phyloP scores from a whole-genome alignment of 202 grass and related monocot genomes.

The Carex arenaria region DNA sequence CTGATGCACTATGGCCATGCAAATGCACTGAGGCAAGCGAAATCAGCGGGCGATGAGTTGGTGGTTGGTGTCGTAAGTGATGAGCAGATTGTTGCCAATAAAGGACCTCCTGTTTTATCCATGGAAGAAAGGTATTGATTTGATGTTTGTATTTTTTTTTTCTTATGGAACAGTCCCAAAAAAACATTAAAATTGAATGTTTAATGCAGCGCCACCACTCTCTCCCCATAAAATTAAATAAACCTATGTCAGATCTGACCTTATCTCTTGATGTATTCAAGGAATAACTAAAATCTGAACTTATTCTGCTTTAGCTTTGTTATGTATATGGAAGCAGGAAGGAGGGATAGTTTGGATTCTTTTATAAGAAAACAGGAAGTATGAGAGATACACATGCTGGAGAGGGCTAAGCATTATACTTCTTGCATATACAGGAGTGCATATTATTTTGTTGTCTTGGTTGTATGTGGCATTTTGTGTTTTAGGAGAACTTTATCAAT shows the following conservation, averaged over 20 bases:
- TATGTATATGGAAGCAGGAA: neutral
- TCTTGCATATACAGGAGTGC: neutral
- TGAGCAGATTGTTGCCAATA: conserved; percentile 86
- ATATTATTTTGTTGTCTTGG: neutral
- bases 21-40: conserved; percentile 83
- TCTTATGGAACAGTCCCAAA: neutral
- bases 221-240: neutral
- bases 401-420: neutral
- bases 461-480: conserved; percentile 1
- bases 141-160: conserved; percentile 1
- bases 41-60: conserved; percentile 69
- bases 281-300: neutral
- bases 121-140: conserved; percentile 79
- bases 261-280: neutral
- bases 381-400: neutral
- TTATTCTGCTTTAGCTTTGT: neutral
- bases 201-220: neutral
- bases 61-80: conserved; percentile 85
- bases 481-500: neutral
- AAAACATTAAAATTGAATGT: conserved; percentile 10
- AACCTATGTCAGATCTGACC: neutral
- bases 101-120: conserved; percentile 82
- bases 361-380: neutral
- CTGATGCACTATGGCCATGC: conserved; percentile 92
- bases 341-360: neutral